Conservation (phyloP, 1,284 basidiomycete species). For the Pseudozyma sp. region DNA sequence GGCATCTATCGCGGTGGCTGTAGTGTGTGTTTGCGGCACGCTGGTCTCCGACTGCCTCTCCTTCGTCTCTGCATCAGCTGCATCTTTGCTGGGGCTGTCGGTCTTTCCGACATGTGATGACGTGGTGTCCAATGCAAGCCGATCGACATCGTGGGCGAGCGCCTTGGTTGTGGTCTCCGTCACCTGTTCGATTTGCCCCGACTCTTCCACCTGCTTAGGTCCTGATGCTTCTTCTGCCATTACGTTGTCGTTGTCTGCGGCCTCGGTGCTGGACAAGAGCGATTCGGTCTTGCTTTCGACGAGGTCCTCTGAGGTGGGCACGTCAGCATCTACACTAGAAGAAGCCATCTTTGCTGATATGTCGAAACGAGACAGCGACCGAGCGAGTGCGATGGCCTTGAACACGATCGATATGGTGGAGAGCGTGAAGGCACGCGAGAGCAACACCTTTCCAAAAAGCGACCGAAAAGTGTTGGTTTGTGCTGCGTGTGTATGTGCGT, state of each 20-base stretch:
- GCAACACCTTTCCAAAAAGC: background rate
- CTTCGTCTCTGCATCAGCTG: too few relatives aligned
- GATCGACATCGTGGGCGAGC: too few relatives aligned
- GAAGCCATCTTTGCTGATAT: conserved; percentile 13
- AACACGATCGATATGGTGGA: background rate
- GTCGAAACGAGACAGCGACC: background rate
- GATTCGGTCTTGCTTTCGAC: conserved; percentile 7
- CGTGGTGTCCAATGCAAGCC: too few relatives aligned
- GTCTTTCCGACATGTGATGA: too few relatives aligned
- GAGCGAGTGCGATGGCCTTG: background rate
- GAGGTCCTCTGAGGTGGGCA: background rate
- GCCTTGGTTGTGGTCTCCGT: too few relatives aligned
- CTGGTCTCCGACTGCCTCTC: too few relatives aligned
- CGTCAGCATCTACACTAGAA: conserved; percentile 2
- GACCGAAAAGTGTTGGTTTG: conserved; percentile 25
- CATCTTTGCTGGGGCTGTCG: too few relatives aligned
- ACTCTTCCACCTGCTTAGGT: background rate
- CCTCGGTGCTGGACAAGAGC: background rate
- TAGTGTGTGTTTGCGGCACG: background rate
- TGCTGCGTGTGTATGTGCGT: conserved; percentile 17
- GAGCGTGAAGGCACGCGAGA: background rate
- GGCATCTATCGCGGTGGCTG: background rate
- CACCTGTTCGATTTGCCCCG: background rate
- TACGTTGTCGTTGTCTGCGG: background rate
- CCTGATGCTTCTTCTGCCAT: background rate